Base-by-base conservation (phyloP, 257 asterid genomes). In the Asclepias syriaca region DNA sequence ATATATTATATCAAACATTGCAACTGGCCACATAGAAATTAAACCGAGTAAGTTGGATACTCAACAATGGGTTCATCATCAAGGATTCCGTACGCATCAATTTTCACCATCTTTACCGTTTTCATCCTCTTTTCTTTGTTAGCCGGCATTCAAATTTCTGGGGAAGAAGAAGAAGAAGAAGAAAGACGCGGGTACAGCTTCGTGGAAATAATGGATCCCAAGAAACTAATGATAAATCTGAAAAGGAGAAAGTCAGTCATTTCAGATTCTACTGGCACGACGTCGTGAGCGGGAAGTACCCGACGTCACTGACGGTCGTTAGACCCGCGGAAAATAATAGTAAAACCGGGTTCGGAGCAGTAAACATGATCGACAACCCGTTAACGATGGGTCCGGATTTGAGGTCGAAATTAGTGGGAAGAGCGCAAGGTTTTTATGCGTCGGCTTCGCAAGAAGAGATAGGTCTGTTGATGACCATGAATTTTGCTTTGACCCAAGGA, bases 391-490 rank as follows among this genome's bases (percentile, higher is more conserved):
- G 55, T 0, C 55, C 55, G 6, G 18, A 50, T 3, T 50, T 50
- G 55, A 50, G 55, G 1, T 83, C 87, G 8, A 80, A 75, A 48
- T 24, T 72, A 5, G 84, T 83, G 27, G 87, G 84, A 45, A 54
- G 83, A 69, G 84, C 84, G 4, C 84, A 83, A 64, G 84, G 87
- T 15, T 63, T 83, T 0, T 80, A 80, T 45, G 84, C 81, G 15
- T 71, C 80, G 11, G 78, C 84, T 0, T 76, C 79, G 19, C n/a
- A 56, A 14, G 16, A 60, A 8, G 75, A 77, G 8, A 1, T 69
- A 0, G 80, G 79, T 18, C 54, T 67, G 34, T 43, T 66, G 14
- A 55, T 73, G 77, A 55, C 46, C 54, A 16, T 73, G 27, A 73
- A 73, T 53, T 73, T 49, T 19, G 65, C 24, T 55, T 65, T 73